phyloP scores from a whole-genome alignment of 2,329 filamentous ascomycete genomes.

The Pseudopithomyces chartarum region DNA sequence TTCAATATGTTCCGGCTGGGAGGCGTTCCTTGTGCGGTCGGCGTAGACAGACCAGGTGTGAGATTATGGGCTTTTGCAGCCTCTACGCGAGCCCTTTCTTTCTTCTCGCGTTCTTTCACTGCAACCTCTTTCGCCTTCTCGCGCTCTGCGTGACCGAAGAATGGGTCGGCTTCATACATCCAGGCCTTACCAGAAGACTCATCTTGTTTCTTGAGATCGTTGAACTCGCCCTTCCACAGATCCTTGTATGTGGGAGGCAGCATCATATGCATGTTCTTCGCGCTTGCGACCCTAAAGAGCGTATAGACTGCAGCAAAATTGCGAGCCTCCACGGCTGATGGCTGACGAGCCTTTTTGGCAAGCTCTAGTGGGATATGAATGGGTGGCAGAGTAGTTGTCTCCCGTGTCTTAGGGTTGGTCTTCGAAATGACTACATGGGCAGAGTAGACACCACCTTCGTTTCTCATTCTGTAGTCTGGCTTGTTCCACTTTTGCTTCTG shows the following conservation, averaged over 20 bases:
- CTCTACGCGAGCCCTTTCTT: constrained; percentile 58
- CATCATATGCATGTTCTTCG: constrained; percentile 95
- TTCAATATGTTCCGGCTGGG: constrained; percentile 59
- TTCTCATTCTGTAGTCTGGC: constrained; percentile 85
- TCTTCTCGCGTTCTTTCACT: constrained; percentile 79
- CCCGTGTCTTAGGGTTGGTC: constrained; percentile 80
- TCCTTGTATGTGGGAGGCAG: constrained; percentile 88
- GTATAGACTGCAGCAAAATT: constrained; percentile 94
- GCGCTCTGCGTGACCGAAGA: constrained; percentile 76
- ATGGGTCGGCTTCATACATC: constrained; percentile 96
- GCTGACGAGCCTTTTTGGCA: constrained; percentile 74
- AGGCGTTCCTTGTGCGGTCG: constrained; percentile 30
- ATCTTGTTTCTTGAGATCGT: constrained; percentile 79
- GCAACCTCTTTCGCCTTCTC: constrained; percentile 76
- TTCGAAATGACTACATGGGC: constrained; percentile 78
- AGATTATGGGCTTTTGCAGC: constrained; percentile 66
- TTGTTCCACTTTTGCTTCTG: constrained; percentile 96
- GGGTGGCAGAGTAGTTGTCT: constrained; percentile 74
- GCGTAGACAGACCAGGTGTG: constrained; percentile 38
- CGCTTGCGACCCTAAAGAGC: constrained; percentile 88
- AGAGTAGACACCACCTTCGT: constrained; percentile 77
- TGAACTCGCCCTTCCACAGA: constrained; percentile 88
- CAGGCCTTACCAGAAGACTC: constrained; percentile 76
- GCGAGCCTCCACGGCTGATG: constrained; percentile 84
- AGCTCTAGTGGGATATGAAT: constrained; percentile 80